A percentile compares a stretch with the other conserved stretches of the same genome.
Evolutionary conservation across 768 basidiomycete species (phyloP).

Genomic region (Calocera viscosa): DNA sequence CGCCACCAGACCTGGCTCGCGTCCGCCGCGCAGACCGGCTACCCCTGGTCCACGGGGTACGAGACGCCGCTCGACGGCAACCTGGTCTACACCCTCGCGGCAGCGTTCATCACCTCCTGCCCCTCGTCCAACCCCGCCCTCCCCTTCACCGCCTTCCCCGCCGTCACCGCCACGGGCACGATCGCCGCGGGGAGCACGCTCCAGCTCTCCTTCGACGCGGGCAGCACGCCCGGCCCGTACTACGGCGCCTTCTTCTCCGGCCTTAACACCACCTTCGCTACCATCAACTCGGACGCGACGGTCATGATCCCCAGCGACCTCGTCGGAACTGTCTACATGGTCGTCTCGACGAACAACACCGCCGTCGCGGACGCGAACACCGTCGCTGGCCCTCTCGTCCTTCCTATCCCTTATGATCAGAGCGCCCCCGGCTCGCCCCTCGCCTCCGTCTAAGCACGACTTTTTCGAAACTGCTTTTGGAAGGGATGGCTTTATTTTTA

Average conservation of each 20-base stretch:
- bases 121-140: slow-evolving; percentile 40
- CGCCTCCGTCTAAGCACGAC: background rate
- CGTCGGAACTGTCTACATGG: slow-evolving; percentile 40
- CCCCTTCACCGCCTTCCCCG: slow-evolving; percentile 41
- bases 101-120: slow-evolving; percentile 41
- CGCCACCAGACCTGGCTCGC: slow-evolving; percentile 52
- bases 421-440: background rate
- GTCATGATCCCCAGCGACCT: slow-evolving; percentile 33
- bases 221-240: slow-evolving; percentile 19
- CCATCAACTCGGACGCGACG: slow-evolving; percentile 21
- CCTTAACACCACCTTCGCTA: slow-evolving; percentile 31
- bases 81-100: slow-evolving; percentile 39
- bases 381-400: slow-evolving; percentile 45
- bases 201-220: slow-evolving; percentile 21
- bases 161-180: slow-evolving; percentile 29
- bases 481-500: too few species aligned
- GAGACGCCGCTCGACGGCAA: slow-evolving; percentile 36
- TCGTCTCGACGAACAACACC: slow-evolving; percentile 33
- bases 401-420: slow-evolving; percentile 17
- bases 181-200: slow-evolving; percentile 24
- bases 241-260: slow-evolving; percentile 43
- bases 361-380: slow-evolving; percentile 36
- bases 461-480: too few species aligned
- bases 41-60: slow-evolving; percentile 48
- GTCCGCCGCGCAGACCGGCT: slow-evolving; percentile 35